phyloP scores from a whole-genome alignment of 176 grass and related monocot genomes.

The Avena sativa region DNA sequence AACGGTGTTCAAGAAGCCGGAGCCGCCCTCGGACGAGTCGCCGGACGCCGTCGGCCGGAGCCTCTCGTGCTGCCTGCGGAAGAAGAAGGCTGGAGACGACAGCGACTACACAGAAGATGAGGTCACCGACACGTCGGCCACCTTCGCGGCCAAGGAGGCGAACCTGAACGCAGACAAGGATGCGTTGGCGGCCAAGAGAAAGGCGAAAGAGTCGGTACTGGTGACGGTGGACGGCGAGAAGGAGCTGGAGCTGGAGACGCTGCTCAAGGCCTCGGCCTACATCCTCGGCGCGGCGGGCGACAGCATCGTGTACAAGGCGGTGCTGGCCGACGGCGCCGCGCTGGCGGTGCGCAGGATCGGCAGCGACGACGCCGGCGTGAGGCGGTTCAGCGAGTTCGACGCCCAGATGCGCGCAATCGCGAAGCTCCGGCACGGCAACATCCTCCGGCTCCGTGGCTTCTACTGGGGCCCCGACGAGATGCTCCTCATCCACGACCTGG shows the following conservation, averaged over 20 bases:
- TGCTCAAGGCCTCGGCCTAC: constrained; percentile 90
- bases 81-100: constrained; percentile 61
- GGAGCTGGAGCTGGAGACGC: constrained; percentile 79
- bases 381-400: constrained; percentile 76
- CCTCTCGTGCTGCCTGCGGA: constrained; percentile 73
- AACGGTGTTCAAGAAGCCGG: constrained; percentile 53
- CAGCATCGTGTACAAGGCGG: constrained; percentile 95
- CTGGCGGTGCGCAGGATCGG: constrained; percentile 85
- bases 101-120: constrained; percentile 62
- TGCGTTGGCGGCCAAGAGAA: constrained; percentile 5
- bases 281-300: constrained; percentile 65
- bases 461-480: constrained; percentile 94
- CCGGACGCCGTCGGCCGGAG: constrained; percentile 36
- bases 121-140: constrained; percentile 57
- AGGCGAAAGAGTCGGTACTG: constrained; percentile 46
- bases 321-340: constrained; percentile 61
- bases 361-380: constrained; percentile 51
- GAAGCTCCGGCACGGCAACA: constrained; percentile 66
- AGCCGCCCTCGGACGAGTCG: constrained; percentile 38
- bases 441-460: constrained; percentile 82
- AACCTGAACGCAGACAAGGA: not conserved
- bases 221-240: constrained; percentile 73
- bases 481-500: constrained; percentile 92
- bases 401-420: constrained; percentile 70
- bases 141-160: constrained; percentile 53